Percentiles rank a stretch among this genome's conserved stretches.
These are phyloP conservation scores for Fusarium xyrophilum DNA, from an alignment of 2,329 filamentous ascomycete genomes.

Conservation along the genomic window DNA sequence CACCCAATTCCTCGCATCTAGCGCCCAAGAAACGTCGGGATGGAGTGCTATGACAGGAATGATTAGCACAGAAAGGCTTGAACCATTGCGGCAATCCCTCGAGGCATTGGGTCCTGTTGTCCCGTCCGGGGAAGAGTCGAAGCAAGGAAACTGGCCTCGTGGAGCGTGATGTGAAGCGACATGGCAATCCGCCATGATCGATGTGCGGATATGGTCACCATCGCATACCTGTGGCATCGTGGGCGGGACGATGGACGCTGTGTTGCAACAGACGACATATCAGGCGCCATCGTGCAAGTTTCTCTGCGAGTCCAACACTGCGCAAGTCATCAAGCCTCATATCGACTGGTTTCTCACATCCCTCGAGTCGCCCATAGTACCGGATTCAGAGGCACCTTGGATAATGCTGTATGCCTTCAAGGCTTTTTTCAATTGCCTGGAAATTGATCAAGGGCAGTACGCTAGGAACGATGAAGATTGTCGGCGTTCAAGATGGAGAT, in stretches of 20 bases:
- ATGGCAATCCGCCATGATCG: constrained; percentile 53
- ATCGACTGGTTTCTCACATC: constrained; percentile 50
- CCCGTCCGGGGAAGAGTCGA: neutral
- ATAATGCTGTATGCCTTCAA: constrained; percentile 50
- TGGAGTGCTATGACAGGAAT: too few species aligned
- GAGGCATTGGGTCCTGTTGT: constrained; percentile 40
- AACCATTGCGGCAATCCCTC: constrained; percentile 40
- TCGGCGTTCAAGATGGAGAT: constrained; percentile 9
- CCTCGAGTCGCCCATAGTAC: constrained; percentile 39
- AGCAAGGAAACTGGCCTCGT: neutral
- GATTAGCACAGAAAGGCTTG: too few species aligned
- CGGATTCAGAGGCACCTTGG: constrained; percentile 49
- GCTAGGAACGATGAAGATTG: constrained; percentile 41
- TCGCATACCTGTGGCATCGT: constrained; percentile 51
- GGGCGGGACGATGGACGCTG: constrained; percentile 46
- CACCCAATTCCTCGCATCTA: too few species aligned
- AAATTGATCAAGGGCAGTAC: constrained; percentile 45
- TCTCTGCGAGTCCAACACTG: too few species aligned
- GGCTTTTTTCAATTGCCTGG: constrained; percentile 51
- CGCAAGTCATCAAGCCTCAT: constrained; percentile 45
- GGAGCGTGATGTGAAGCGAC: constrained; percentile 44
- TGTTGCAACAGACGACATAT: constrained; percentile 31
- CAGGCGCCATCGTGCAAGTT: too few species aligned
- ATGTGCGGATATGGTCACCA: constrained; percentile 52
- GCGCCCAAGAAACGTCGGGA: too few species aligned